Conservation (phyloP, 176 grass and related monocot genomes). For the Panicum miliaceum region DNA sequence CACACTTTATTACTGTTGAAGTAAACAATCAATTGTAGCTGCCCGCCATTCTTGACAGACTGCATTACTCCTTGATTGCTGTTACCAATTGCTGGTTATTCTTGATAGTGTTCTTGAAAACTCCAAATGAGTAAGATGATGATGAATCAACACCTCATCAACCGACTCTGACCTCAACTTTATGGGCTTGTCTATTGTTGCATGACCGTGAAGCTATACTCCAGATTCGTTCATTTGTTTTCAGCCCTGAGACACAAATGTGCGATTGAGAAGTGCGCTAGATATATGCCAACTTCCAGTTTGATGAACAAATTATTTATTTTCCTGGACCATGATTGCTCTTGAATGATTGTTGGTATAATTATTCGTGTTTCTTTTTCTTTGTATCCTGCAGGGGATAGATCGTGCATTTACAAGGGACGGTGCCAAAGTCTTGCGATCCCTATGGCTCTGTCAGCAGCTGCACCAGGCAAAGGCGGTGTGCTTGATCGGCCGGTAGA, state of each 20-base stretch:
- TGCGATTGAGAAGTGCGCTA: neutral
- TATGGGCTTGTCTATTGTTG: neutral
- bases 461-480: constrained; percentile 85
- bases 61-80: neutral
- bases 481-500: constrained; percentile 89
- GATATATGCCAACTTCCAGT: constrained; percentile 1
- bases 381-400: constrained; percentile 63
- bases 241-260: neutral
- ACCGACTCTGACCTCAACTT: neutral
- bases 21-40: neutral
- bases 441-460: constrained; percentile 57
- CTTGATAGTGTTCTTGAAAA: neutral
- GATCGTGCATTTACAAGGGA: constrained; percentile 48
- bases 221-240: neutral
- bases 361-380: constrained; percentile 12
- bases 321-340: neutral
- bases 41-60: neutral
- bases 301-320: constrained; percentile 15
- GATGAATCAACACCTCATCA: neutral
- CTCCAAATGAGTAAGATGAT: neutral
- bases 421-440: constrained; percentile 49
- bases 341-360: constrained; percentile 9
- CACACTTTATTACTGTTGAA: neutral
- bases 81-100: neutral
- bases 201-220: neutral